These are phyloP conservation scores for Paramecium sonneborni DNA, from an alignment of 73 alveolate species.

Conservation along the genomic window DNA sequence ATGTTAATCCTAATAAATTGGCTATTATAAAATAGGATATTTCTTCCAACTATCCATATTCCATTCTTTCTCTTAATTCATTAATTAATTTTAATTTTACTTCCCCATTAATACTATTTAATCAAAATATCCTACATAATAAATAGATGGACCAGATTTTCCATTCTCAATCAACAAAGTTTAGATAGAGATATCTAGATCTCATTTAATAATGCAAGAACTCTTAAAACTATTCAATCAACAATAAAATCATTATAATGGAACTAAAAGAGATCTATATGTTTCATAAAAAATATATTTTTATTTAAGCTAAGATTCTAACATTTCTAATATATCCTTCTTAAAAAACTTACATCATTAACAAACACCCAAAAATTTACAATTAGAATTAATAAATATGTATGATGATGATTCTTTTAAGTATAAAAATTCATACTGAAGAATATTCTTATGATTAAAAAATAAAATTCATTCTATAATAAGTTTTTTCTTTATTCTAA, in stretches of 20 bases:
- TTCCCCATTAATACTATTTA: neutral
- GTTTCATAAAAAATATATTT: neutral
- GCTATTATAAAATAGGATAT: neutral
- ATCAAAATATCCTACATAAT: neutral
- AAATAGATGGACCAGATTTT: slow-evolving; percentile 14
- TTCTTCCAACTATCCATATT: slow-evolving; percentile 12
- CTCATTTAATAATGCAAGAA: neutral
- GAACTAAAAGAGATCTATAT: slow-evolving; percentile 6
- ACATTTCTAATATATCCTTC: neutral
- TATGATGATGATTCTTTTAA: neutral
- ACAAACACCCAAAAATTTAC: neutral
- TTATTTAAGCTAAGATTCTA: neutral
- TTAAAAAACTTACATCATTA: neutral
- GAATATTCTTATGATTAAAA: neutral
- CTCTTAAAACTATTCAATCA: neutral
- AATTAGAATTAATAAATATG: neutral
- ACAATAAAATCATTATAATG: neutral
- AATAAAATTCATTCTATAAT: neutral
- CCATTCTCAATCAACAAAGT: neutral
- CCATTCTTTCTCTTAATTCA: slow-evolving; percentile 20
- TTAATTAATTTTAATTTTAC: slow-evolving; percentile 14
- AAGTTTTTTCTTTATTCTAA: no score
- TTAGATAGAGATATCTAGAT: slow-evolving; percentile 9
- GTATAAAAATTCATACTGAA: neutral
- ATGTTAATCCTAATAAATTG: neutral